Conservation (phyloP, 1,284 basidiomycete genomes). For the Laetiporus sulphureus region DNA sequence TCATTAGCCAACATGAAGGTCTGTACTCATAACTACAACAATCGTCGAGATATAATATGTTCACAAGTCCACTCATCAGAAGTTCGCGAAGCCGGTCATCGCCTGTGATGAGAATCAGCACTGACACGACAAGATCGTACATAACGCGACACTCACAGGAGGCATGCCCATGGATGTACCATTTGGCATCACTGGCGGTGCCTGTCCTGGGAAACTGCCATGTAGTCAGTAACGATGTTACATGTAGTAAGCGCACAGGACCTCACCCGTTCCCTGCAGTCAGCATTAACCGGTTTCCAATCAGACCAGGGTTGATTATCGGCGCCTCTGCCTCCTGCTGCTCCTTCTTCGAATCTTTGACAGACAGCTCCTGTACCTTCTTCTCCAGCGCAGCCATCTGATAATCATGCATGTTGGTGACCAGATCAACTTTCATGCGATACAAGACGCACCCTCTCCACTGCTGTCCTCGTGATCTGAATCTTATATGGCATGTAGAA, state of each 20-base stretch:
- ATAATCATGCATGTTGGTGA: conserved; percentile 1
- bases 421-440: conserved; percentile 4
- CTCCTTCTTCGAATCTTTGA: conserved; percentile 83
- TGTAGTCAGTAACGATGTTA: background rate
- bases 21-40: conserved; percentile 17
- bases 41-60: conserved; percentile 17
- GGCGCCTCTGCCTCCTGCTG: conserved; percentile 75
- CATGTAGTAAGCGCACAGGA: too few species aligned
- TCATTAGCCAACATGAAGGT: conserved; percentile 9
- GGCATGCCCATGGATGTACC: conserved; percentile 30
- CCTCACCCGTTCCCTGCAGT: conserved; percentile 64
- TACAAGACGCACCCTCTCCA: conserved; percentile 58
- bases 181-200: conserved; percentile 29
- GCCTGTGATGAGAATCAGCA: conserved; percentile 14
- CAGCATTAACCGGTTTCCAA: conserved; percentile 53
- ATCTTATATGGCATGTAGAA: conserved; percentile 96
- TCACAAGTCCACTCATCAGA: conserved; percentile 18
- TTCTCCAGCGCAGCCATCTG: conserved; percentile 74
- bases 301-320: conserved; percentile 74
- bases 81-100: conserved; percentile 31
- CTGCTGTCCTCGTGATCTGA: conserved; percentile 73
- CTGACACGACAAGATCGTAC: background rate
- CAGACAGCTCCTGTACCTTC: conserved; percentile 75
- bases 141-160: conserved; percentile 31
- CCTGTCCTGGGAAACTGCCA: conserved; percentile 34